phyloP scores from a whole-genome alignment of 768 basidiomycete species.

The Austroboletus festivus region DNA sequence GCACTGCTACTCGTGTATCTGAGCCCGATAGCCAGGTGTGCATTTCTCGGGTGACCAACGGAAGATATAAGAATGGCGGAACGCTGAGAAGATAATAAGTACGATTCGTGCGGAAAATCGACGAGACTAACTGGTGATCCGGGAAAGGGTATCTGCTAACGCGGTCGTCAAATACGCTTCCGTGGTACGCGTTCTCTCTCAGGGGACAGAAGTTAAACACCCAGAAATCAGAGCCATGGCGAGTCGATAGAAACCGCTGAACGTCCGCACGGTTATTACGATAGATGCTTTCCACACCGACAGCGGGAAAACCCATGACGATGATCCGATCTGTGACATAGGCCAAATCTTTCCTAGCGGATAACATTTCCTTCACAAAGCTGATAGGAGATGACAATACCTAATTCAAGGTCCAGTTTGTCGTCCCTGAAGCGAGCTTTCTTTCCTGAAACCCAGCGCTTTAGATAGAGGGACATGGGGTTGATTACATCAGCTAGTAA shows the following conservation, averaged over 20 bases:
- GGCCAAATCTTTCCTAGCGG: slow-evolving; percentile 43
- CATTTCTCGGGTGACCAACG: slow-evolving; percentile 73
- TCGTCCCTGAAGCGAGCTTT: slow-evolving; percentile 77
- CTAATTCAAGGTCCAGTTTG: slow-evolving; percentile 65
- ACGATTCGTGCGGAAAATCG: slow-evolving; percentile 33
- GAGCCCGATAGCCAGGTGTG: slow-evolving; percentile 65
- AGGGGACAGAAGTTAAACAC: slow-evolving; percentile 87
- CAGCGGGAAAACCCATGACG: slow-evolving; percentile 83
- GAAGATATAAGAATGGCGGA: slow-evolving; percentile 73
- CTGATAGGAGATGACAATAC: slow-evolving; percentile 34
- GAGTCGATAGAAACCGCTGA: slow-evolving; percentile 66
- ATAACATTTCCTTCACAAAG: slow-evolving; percentile 7
- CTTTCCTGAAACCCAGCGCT: slow-evolving; percentile 74
- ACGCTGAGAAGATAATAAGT: slow-evolving; percentile 41
- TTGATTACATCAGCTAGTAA: slow-evolving; percentile 21
- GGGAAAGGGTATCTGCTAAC: slow-evolving; percentile 88
- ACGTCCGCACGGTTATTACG: slow-evolving; percentile 77
- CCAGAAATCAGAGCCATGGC: slow-evolving; percentile 78
- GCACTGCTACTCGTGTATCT: slow-evolving; percentile 65
- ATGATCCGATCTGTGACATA: slow-evolving; percentile 74
- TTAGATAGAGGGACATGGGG: slow-evolving; percentile 60
- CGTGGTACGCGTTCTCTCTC: slow-evolving; percentile 75
- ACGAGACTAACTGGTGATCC: slow-evolving; percentile 82
- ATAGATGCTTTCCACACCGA: slow-evolving; percentile 75
- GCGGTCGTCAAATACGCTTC: slow-evolving; percentile 63